These are phyloP conservation scores for Lignosus rhinocerotis DNA, from an alignment of 1,284 basidiomycete genomes.

Conservation along the genomic window DNA sequence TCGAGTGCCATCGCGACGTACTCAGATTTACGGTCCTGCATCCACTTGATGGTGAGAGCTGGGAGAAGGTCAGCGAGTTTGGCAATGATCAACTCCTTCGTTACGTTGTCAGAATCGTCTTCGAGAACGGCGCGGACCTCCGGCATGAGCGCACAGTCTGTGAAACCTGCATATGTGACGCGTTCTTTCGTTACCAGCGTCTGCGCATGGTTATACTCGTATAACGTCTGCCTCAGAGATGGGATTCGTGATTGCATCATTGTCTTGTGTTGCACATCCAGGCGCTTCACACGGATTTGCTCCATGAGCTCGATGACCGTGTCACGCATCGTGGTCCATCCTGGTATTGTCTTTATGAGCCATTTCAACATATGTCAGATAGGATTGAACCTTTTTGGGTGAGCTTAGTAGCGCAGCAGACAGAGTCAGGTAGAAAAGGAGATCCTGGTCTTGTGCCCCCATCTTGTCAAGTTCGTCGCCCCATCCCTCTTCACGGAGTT, in stretches of 20 bases:
- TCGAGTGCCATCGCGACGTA: neutral
- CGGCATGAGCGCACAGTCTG: neutral
- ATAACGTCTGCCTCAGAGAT: neutral
- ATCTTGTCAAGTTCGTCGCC: conserved; percentile 5
- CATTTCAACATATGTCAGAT: neutral
- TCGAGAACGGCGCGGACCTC: neutral
- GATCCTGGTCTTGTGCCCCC: neutral
- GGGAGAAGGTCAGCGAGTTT: neutral
- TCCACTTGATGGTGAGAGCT: neutral
- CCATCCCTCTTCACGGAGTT: conserved; percentile 5
- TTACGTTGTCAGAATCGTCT: neutral
- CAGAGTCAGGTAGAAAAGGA: neutral
- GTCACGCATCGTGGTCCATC: conserved; percentile 8
- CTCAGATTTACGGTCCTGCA: neutral
- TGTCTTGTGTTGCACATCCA: neutral
- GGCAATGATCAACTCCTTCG: neutral
- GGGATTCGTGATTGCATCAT: neutral
- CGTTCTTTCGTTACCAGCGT: neutral
- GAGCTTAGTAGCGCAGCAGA: conserved; percentile 1
- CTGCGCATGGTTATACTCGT: neutral
- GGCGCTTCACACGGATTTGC: neutral
- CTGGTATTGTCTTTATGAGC: neutral
- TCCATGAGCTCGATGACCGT: conserved; percentile 5
- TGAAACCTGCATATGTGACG: neutral
- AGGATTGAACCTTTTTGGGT: neutral